Evolutionary conservation across 2,329 filamentous ascomycete genomes (phyloP), one percentile per base, ranked within the genome.

Genomic region (Gyromitra esculenta): DNA sequence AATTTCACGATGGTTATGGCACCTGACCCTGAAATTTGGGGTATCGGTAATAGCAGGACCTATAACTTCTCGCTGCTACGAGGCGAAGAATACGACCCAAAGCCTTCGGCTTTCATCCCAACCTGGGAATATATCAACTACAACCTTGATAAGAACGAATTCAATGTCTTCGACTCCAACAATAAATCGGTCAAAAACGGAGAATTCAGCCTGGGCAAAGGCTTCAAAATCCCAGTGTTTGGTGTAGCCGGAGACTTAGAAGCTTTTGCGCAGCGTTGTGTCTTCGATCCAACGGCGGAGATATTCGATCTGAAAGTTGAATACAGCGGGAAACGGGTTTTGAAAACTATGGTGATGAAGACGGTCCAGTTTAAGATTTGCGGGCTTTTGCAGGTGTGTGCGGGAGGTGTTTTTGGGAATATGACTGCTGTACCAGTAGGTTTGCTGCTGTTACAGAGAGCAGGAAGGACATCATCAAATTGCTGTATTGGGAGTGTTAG

Each of bases 321-420:
- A 6, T 63, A 25, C 18, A 45, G 45, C 9, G 25, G 21, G n/a
- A 5, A 35, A 15, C 9, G 8, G 21, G 59, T 18, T 8, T 15
- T 18, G 39, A 57, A 52, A 9, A 9, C 7, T 1, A n/a, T 48
- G 5, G 35, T 62, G 9, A 68, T 62, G 63, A 68, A 60, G 13
- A 73, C 71, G 41, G 63, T 15, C 9, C 63, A 67, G 43, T 73
- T 68, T 54, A 45, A 37, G 5, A 73, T 68, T 39, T 66, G 69
- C 25, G 68, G 54, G 2, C 68, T 43, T 8, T 39, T 56, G 8
- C 54, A 73, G 70, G 31, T 73, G 9, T 54, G 63, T 54, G 35
- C 43, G 35, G 43, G 35, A 15, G 11, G 9, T 15, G 48, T 11
- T 11, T 15, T 57, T 11, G 43, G 67, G 35, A 45, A 62, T 31